Evolutionary conservation across 257 asterid genomes (phyloP).

Genomic region (Scutellaria galericulata): DNA sequence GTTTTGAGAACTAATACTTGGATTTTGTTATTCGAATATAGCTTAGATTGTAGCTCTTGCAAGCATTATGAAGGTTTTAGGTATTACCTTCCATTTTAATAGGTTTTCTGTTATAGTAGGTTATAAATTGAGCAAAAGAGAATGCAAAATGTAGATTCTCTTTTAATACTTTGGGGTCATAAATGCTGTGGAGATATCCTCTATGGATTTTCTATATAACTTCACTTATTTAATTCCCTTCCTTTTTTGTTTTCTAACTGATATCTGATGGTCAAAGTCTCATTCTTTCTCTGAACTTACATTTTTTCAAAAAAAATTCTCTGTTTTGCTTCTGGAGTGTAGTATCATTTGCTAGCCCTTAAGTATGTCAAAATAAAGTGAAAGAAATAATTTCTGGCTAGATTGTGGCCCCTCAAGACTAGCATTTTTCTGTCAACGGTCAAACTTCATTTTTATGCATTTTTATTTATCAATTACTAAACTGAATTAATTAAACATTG

Average conservation of each 20-base stretch:
- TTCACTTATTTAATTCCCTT: not conserved
- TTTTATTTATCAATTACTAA: not conserved
- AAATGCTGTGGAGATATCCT: not conserved
- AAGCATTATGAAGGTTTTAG: slow-evolving; percentile 16
- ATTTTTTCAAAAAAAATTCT: not conserved
- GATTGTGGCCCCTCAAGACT: not conserved
- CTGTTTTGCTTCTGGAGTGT: slow-evolving; percentile 12
- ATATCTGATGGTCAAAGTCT: not conserved
- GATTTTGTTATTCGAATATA: not conserved
- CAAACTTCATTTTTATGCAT: slow-evolving; percentile 11
- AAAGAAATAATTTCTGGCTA: not conserved
- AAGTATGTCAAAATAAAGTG: slow-evolving; percentile 14
- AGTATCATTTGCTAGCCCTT: not conserved
- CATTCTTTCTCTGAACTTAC: not conserved
- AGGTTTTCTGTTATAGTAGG: not conserved
- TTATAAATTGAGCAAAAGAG: not conserved
- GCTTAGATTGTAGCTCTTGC: slow-evolving; percentile 8
- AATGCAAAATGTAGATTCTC: not conserved
- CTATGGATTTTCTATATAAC: not conserved
- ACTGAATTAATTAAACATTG: not conserved
- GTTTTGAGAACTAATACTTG: not conserved
- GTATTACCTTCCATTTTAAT: not conserved
- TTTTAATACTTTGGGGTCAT: not conserved
- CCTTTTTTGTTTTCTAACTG: not conserved
- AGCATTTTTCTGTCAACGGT: not conserved